phyloP scores from a whole-genome alignment of 768 basidiomycete species.

The Pleurotus djamor region DNA sequence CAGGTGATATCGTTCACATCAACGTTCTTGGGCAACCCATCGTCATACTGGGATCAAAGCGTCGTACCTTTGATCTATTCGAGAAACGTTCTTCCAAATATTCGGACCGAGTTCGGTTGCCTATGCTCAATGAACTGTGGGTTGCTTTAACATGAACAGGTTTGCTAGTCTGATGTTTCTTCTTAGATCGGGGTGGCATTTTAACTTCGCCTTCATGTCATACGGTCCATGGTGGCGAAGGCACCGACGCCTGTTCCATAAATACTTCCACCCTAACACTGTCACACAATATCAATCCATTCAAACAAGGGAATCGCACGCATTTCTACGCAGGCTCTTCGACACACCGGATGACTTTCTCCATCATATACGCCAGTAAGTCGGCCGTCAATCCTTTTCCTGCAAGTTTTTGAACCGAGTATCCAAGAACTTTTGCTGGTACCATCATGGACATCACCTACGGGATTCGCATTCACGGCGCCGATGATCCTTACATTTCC shows the following conservation, averaged over 20 bases:
- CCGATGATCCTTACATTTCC: constrained; percentile 1
- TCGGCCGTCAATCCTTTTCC: neutral
- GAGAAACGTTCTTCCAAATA: constrained; percentile 17
- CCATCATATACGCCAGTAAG: constrained; percentile 5
- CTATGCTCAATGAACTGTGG: constrained; percentile 1
- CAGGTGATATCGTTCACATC: constrained; percentile 8
- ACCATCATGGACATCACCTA: neutral
- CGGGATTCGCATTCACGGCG: neutral
- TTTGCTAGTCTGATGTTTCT: neutral
- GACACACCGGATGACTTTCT: constrained; percentile 1
- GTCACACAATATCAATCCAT: neutral
- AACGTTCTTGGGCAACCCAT: constrained; percentile 4
- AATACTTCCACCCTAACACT: constrained; percentile 4
- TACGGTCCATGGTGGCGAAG: constrained; percentile 5
- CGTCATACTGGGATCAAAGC: constrained; percentile 10
- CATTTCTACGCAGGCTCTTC: neutral
- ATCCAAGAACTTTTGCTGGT: neutral
- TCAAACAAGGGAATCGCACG: neutral
- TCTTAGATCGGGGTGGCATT: neutral
- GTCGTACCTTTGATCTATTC: constrained; percentile 14
- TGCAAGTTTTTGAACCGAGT: neutral
- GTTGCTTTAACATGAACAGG: neutral
- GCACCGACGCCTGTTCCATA: constrained; percentile 6
- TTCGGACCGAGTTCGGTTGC: constrained; percentile 9
- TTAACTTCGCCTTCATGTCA: neutral